Percentiles rank a stretch among this genome's conserved stretches.
Evolutionary conservation across 176 grass and related monocot species (phyloP).

Genomic region (Ensete glaucum): DNA sequence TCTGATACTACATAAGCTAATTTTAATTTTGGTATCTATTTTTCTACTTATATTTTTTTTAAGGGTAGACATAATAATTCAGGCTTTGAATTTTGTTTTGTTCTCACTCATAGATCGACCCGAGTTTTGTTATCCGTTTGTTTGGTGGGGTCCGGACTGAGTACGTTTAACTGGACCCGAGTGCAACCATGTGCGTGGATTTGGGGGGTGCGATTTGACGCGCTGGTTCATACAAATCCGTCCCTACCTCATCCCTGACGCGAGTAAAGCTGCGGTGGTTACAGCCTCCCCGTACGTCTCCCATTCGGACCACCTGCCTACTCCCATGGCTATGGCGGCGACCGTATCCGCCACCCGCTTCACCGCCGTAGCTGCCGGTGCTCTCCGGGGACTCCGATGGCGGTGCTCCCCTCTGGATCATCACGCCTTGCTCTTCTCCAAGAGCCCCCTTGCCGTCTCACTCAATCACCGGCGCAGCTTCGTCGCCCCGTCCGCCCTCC

Average conservation of each 20-base stretch:
- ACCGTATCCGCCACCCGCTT: conserved; percentile 36
- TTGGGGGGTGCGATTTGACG: neutral
- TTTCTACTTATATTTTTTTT: too few relatives aligned
- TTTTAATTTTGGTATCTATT: too few relatives aligned
- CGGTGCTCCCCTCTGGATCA: conserved; percentile 26
- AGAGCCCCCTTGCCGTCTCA: neutral
- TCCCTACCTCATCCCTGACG: neutral
- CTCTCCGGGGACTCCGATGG: conserved; percentile 39
- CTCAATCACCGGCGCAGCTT: neutral
- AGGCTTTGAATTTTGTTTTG: too few relatives aligned
- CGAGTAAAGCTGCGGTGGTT: neutral
- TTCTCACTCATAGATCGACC: too few relatives aligned
- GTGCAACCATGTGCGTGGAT: too few relatives aligned
- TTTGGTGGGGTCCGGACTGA: too few relatives aligned
- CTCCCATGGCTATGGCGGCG: conserved; percentile 48
- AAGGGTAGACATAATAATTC: too few relatives aligned
- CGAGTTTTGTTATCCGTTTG: too few relatives aligned
- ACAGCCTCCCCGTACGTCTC: too few relatives aligned
- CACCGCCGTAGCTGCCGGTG: conserved; percentile 25
- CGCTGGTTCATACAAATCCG: neutral
- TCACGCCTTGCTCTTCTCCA: neutral
- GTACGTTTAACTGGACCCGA: too few relatives aligned
- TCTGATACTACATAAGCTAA: too few relatives aligned
- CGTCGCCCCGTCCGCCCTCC: conserved; percentile 20
- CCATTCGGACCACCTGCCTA: neutral